A percentile compares a stretch with the other conserved stretches of the same genome.
These are phyloP conservation scores for Carnegiea gigantea DNA, from an alignment of 179 eudicot species.

Conservation along the genomic window DNA sequence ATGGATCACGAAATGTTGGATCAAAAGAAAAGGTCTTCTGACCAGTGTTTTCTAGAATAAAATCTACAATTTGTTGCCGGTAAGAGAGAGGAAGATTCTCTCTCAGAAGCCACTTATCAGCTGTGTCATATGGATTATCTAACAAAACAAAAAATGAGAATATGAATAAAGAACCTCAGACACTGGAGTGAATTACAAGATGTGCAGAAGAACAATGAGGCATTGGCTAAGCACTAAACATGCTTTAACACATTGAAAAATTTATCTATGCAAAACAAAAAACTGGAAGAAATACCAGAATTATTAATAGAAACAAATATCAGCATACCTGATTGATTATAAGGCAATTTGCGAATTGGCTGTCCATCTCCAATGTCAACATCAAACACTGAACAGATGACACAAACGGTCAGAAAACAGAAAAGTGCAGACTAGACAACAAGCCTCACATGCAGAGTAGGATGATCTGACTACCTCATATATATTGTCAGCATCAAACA, in stretches of 20 bases:
- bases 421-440: constrained; percentile 7
- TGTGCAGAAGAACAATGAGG: background rate
- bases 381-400: constrained; percentile 64
- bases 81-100: constrained; percentile 88
- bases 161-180: constrained; percentile 7
- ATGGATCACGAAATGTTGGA: constrained; percentile 91
- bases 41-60: constrained; percentile 80
- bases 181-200: background rate
- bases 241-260: constrained; percentile 5
- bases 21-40: constrained; percentile 66
- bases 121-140: constrained; percentile 89
- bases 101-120: constrained; percentile 96
- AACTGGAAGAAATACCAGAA: background rate
- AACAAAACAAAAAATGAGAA: constrained; percentile 15
- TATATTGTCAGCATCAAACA: background rate
- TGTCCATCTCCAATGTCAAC: constrained; percentile 98
- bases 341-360: constrained; percentile 89
- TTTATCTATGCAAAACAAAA: background rate
- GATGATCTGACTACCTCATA: background rate
- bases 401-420: constrained; percentile 11
- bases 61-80: constrained; percentile 93
- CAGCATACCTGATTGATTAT: constrained; percentile 73
- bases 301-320: constrained; percentile 2
- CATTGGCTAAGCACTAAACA: background rate
- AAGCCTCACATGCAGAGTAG: constrained; percentile 3